Conservation (phyloP, 306 rosid genomes). For the Abrus precatorius region DNA sequence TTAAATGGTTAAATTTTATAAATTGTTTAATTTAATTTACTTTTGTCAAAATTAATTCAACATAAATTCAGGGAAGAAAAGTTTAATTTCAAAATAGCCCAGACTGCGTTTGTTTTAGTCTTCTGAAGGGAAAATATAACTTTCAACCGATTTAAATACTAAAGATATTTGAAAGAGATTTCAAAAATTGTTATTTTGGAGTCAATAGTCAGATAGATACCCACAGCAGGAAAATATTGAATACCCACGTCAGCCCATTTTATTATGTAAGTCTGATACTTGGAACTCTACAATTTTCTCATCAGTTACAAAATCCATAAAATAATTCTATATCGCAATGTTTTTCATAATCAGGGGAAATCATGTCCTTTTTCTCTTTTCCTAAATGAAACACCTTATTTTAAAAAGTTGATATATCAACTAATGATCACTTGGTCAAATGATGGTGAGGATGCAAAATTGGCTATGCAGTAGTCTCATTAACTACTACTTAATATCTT, state of each 20-base stretch:
- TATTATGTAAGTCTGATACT: slow-evolving; percentile 25
- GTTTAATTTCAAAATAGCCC: not conserved
- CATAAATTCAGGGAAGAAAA: not conserved
- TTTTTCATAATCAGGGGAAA: slow-evolving; percentile 31
- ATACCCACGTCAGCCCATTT: slow-evolving; percentile 30
- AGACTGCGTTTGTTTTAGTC: not conserved
- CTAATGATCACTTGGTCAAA: not conserved
- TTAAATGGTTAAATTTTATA: not conserved
- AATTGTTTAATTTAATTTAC: not conserved
- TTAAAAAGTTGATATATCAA: not conserved
- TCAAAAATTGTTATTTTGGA: not conserved
- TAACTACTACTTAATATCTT: slow-evolving; percentile 2
- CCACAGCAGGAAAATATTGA: not conserved
- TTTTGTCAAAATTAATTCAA: not conserved
- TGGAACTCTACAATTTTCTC: slow-evolving; percentile 33
- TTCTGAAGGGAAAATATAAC: not conserved
- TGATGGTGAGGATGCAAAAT: slow-evolving; percentile 40
- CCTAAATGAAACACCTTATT: slow-evolving; percentile 36
- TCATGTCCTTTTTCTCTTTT: slow-evolving; percentile 13
- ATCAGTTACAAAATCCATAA: slow-evolving; percentile 30
- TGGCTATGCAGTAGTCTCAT: slow-evolving; percentile 18
- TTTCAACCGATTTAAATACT: not conserved
- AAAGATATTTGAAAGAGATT: not conserved
- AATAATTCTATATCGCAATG: slow-evolving; percentile 11
- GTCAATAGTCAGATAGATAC: not conserved